Conservation (phyloP, 2,329 filamentous ascomycete species). For the Penicillium sp. region DNA sequence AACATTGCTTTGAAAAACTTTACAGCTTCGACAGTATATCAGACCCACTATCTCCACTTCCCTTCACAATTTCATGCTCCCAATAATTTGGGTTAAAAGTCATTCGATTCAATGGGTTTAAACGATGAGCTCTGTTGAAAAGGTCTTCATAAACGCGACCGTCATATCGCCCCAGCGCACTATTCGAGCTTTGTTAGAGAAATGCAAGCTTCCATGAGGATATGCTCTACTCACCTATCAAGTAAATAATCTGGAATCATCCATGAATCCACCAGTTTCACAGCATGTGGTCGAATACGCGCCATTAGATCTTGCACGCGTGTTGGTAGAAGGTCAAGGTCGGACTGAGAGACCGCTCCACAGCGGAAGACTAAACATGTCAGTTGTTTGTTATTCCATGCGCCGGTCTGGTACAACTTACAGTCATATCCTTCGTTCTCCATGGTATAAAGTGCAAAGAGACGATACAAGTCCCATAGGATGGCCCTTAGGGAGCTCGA, state of each 20-base stretch:
- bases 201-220: neutral
- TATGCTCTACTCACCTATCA: constrained; percentile 32
- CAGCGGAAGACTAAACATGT: constrained; percentile 42
- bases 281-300: constrained; percentile 51
- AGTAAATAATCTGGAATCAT: constrained; percentile 54
- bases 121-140: constrained; percentile 51
- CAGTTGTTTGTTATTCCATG: neutral
- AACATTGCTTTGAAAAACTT: neutral
- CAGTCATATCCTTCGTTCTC: constrained; percentile 39
- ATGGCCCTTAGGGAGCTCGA: constrained; percentile 26
- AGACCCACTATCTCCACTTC: constrained; percentile 13
- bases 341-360: constrained; percentile 41
- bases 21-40: constrained; percentile 20
- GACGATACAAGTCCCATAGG: constrained; percentile 46
- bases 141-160: constrained; percentile 57
- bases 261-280: constrained; percentile 55
- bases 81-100: constrained; percentile 49
- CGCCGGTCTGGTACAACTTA: neutral
- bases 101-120: constrained; percentile 52
- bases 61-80: constrained; percentile 29
- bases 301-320: constrained; percentile 50
- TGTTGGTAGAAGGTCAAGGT: constrained; percentile 43
- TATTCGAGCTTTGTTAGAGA: constrained; percentile 18
- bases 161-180: constrained; percentile 52
- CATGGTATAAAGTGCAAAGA: constrained; percentile 51